phyloP scores from a whole-genome alignment of 2,329 filamentous ascomycete species.

The Phyllosticta citribraziliensis region DNA sequence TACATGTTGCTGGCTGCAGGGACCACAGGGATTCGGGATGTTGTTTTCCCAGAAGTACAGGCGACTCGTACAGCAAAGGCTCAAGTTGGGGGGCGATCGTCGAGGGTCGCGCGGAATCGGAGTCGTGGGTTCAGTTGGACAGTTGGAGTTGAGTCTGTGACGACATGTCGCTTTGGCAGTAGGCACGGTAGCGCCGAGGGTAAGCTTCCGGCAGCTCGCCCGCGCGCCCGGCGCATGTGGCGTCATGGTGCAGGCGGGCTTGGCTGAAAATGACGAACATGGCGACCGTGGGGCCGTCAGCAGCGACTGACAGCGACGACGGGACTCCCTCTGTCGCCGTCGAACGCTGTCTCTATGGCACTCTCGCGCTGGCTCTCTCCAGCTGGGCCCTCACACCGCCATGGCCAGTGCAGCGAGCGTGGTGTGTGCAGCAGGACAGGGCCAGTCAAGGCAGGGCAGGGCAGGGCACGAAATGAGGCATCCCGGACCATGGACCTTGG shows the following conservation, averaged over 20 bases:
- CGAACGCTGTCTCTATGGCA: too few relatives aligned
- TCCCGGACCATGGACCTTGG: background rate
- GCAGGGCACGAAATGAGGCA: constrained; percentile 7
- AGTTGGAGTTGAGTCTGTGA: background rate
- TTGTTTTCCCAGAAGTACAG: background rate
- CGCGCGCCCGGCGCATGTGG: constrained; percentile 1
- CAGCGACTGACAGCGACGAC: background rate
- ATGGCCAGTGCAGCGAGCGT: background rate
- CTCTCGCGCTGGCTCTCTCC: too few relatives aligned
- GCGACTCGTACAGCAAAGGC: background rate
- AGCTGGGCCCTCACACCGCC: background rate
- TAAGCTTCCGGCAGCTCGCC: background rate
- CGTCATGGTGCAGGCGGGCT: background rate
- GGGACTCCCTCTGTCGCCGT: too few relatives aligned
- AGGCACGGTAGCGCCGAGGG: background rate
- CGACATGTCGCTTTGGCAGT: background rate
- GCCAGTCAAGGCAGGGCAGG: too few relatives aligned
- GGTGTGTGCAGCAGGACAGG: too few relatives aligned
- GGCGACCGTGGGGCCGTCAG: background rate
- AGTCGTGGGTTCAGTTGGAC: constrained; percentile 1
- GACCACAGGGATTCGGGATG: constrained; percentile 6
- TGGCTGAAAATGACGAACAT: constrained; percentile 7
- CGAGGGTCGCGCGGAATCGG: background rate
- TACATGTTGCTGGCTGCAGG: constrained; percentile 5
- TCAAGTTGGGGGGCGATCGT: background rate